phyloP scores from a whole-genome alignment of 257 asterid genomes.

The Scutellaria galericulata region DNA sequence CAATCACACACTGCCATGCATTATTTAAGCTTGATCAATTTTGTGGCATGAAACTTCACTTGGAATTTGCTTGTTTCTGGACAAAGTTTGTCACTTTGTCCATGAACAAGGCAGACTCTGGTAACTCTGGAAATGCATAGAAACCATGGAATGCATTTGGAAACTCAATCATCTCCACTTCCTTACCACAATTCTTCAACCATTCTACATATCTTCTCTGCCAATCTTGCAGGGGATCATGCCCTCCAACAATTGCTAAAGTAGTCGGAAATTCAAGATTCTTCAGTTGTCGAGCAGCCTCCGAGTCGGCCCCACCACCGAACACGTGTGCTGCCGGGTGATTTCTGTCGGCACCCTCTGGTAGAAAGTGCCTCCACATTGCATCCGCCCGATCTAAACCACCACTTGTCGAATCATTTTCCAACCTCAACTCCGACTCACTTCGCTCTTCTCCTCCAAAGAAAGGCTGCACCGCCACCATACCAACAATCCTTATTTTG shows the following conservation, averaged over 20 bases:
- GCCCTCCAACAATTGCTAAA: constrained; percentile 32
- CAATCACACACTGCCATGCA: background rate
- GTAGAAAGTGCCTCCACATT: constrained; percentile 38
- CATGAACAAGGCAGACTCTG: constrained; percentile 30
- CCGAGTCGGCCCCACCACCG: background rate
- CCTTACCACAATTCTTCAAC: constrained; percentile 36
- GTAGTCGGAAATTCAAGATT: too few relatives aligned
- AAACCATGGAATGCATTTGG: too few relatives aligned
- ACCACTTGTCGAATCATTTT: constrained; percentile 11
- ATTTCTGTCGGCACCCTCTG: constrained; percentile 39
- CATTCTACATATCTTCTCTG: constrained; percentile 35
- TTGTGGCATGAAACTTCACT: background rate
- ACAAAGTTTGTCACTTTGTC: constrained; percentile 25
- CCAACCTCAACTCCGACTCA: constrained; percentile 33
- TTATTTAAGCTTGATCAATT: background rate
- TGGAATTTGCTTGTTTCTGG: background rate
- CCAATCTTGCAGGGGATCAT: constrained; percentile 44
- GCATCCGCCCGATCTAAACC: background rate
- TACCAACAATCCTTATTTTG: constrained; percentile 29
- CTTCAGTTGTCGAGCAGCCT: background rate
- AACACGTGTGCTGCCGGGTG: constrained; percentile 36
- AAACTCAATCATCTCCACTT: constrained; percentile 15
- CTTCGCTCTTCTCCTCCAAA: constrained; percentile 42
- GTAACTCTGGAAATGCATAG: background rate
- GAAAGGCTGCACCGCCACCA: too few relatives aligned